phyloP scores from a whole-genome alignment of 441 rosid species.

The Syzygium malaccense region DNA sequence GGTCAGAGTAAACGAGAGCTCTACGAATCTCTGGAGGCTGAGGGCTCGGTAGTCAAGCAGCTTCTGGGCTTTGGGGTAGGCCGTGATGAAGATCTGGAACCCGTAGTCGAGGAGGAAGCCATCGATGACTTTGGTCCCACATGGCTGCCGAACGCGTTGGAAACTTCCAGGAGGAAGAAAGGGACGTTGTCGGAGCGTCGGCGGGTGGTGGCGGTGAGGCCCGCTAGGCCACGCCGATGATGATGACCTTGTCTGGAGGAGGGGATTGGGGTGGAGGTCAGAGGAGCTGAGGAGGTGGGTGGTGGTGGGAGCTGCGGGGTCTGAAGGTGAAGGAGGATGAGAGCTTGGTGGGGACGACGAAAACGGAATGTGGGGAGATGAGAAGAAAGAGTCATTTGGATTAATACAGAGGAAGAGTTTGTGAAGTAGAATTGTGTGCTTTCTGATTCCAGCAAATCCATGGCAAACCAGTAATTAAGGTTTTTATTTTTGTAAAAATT shows the following conservation, averaged over 20 bases:
- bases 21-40: conserved; percentile 25
- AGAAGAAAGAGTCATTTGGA: neutral
- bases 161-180: conserved; percentile 68
- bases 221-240: conserved; percentile 87
- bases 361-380: neutral
- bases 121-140: conserved; percentile 69
- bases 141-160: conserved; percentile 78
- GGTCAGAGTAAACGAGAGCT: too few relatives aligned
- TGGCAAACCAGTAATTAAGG: neutral
- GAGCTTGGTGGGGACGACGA: neutral
- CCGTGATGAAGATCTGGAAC: conserved; percentile 91
- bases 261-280: neutral
- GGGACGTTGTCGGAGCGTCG: conserved; percentile 53
- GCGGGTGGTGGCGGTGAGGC: conserved; percentile 73
- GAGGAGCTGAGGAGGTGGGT: neutral
- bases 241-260: conserved; percentile 30
- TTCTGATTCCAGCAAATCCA: neutral
- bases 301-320: neutral
- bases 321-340: neutral
- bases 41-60: conserved; percentile 59
- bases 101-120: conserved; percentile 84
- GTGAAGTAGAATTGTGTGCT: neutral
- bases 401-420: neutral
- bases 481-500: too few relatives aligned
- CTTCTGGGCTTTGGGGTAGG: conserved; percentile 75